Percentiles rank a stretch among this genome's conserved stretches.
Conservation (phyloP, 169 alveolate genomes). For the Cryptosporidium xiaoi region DNA sequence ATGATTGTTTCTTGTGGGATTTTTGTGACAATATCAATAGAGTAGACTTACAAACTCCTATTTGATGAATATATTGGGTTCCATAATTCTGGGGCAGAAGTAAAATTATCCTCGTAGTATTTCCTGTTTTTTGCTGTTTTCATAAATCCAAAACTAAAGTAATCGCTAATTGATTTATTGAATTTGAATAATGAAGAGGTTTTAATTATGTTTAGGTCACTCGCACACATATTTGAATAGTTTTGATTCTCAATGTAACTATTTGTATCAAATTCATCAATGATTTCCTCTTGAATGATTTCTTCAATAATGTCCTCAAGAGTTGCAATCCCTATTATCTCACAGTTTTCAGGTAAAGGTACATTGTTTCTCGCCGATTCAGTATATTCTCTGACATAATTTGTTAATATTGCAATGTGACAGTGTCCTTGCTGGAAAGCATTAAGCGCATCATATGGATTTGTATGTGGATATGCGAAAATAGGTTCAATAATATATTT, state of each 20-base stretch:
- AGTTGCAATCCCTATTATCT: slow-evolving; percentile 71
- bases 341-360: slow-evolving; percentile 49
- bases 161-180: slow-evolving; percentile 18
- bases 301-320: slow-evolving; percentile 68
- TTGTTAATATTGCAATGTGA: slow-evolving; percentile 67
- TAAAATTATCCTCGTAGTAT: slow-evolving; percentile 24
- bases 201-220: background rate
- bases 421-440: slow-evolving; percentile 71
- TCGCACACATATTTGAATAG: background rate
- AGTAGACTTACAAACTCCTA: background rate
- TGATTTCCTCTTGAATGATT: slow-evolving; percentile 65
- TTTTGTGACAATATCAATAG: background rate
- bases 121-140: background rate
- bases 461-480: slow-evolving; percentile 61
- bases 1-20: background rate
- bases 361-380: slow-evolving; percentile 23
- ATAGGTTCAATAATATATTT: slow-evolving; percentile 60
- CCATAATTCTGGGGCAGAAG: slow-evolving; percentile 51
- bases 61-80: slow-evolving; percentile 25
- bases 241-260: slow-evolving; percentile 4
- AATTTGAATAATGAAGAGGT: slow-evolving; percentile 50
- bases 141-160: background rate
- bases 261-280: slow-evolving; percentile 56
- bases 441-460: slow-evolving; percentile 68
- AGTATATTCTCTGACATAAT: slow-evolving; percentile 57